phyloP scores from a whole-genome alignment of 2,329 filamentous ascomycete species.

The Dothideomycetes sp. region DNA sequence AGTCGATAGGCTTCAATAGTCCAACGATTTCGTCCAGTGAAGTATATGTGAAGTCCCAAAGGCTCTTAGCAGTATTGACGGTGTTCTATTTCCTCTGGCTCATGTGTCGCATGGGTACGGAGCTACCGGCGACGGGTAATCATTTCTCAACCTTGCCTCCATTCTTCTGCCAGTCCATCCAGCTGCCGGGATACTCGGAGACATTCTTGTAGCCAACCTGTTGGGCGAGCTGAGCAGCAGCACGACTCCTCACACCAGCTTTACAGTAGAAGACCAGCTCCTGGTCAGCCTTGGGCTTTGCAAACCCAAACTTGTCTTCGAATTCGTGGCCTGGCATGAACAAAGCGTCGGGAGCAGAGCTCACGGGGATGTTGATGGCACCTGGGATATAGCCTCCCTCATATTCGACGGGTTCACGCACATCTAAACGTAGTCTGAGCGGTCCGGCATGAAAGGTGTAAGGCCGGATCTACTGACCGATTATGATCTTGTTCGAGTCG shows the following conservation, averaged over 20 bases:
- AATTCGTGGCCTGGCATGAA: conserved; percentile 71
- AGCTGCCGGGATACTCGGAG: conserved; percentile 64
- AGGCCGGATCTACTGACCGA: conserved; percentile 13
- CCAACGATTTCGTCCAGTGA: no score
- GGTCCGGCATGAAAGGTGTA: not conserved
- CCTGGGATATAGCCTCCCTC: conserved; percentile 61
- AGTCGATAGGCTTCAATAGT: no score
- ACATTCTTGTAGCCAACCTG: conserved; percentile 64
- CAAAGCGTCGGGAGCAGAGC: conserved; percentile 65
- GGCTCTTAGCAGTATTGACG: no score
- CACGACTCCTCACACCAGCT: conserved; percentile 70
- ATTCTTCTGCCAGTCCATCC: conserved; percentile 69
- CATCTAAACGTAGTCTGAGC: conserved; percentile 36
- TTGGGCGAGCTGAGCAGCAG: conserved; percentile 66
- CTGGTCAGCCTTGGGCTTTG: conserved; percentile 47
- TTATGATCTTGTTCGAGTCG: conserved; percentile 17
- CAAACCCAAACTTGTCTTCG: conserved; percentile 67
- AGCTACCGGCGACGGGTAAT: not conserved
- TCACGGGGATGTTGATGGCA: conserved; percentile 73
- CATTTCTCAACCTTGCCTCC: conserved; percentile 43
- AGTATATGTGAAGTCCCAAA: no score
- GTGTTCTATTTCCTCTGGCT: no score
- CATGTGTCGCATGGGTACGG: no score
- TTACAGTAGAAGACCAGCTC: conserved; percentile 83
- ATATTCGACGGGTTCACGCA: conserved; percentile 63